Evolutionary conservation across 257 asterid species (phyloP).

Genomic region (Parsonsia alboflavescens): DNA sequence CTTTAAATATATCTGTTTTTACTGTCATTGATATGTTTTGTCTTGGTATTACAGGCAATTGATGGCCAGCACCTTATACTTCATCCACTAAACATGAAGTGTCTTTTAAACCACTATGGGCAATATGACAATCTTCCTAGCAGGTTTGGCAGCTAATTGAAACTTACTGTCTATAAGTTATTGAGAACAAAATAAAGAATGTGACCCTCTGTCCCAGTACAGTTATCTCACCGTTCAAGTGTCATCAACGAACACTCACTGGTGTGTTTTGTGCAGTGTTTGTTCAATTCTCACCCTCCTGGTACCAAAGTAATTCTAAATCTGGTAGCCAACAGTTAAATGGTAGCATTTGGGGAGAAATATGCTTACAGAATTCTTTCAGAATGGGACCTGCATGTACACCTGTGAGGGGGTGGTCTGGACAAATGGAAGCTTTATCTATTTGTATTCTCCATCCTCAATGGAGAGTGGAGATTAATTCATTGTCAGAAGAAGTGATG

Average conservation of each 20-base stretch:
- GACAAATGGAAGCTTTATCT: too few relatives aligned
- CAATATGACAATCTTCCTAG: constrained; percentile 68
- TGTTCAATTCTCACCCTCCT: background rate
- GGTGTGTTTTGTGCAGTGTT: background rate
- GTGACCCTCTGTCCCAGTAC: background rate
- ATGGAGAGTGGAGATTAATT: too few relatives aligned
- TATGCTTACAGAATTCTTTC: background rate
- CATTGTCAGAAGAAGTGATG: background rate
- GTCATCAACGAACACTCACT: background rate
- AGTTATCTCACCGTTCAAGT: too few relatives aligned
- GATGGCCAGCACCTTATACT: constrained; percentile 92
- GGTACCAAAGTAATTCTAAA: background rate
- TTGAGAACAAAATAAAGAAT: background rate
- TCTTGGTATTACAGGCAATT: constrained; percentile 47
- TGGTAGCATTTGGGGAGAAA: background rate
- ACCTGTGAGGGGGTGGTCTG: too few relatives aligned
- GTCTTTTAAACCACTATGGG: constrained; percentile 86
- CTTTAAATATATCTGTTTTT: background rate
- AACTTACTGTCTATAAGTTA: background rate
- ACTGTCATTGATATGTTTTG: too few relatives aligned
- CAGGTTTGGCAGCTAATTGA: constrained; percentile 39
- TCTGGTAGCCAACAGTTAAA: background rate
- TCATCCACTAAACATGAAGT: constrained; percentile 85
- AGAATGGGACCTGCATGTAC: background rate
- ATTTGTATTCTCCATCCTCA: background rate